phyloP scores from a whole-genome alignment of 129 eudicot genomes.

The Tagetes patula region DNA sequence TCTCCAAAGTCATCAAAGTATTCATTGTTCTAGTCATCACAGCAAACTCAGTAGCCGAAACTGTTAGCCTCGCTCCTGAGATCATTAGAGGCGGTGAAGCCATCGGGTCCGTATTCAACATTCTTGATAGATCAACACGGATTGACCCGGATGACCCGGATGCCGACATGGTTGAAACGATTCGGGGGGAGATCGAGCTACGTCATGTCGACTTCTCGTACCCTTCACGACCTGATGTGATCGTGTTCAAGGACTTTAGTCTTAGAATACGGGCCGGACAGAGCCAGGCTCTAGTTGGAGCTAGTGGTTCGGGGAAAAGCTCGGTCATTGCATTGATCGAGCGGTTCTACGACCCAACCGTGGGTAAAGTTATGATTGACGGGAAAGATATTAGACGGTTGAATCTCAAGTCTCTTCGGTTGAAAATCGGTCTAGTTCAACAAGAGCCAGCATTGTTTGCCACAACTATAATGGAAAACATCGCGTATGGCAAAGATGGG shows the following conservation, averaged over 20 bases:
- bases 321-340: constrained; percentile 82
- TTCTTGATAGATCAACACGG: constrained; percentile 75
- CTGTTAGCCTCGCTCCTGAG: constrained; percentile 95
- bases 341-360: constrained; percentile 79
- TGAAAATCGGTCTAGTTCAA: constrained; percentile 83
- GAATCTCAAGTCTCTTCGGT: constrained; percentile 70
- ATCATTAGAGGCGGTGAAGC: constrained; percentile 94
- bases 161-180: constrained; percentile 63
- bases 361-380: constrained; percentile 91
- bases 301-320: constrained; percentile 97
- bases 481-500: constrained; percentile 91
- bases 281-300: constrained; percentile 96
- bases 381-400: constrained; percentile 91
- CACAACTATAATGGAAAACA: constrained; percentile 82
- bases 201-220: constrained; percentile 90
- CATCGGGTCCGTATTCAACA: constrained; percentile 79
- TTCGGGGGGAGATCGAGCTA: constrained; percentile 88
- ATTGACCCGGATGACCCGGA: constrained; percentile 90
- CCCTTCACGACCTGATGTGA: constrained; percentile 86
- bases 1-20: constrained; percentile 89
- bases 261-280: constrained; percentile 93
- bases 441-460: constrained; percentile 95
- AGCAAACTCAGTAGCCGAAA: constrained; percentile 91
- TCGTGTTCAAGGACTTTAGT: constrained; percentile 75
- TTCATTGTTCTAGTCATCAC: constrained; percentile 85